Evolutionary conservation across 1,284 basidiomycete genomes (phyloP), one percentile per base, ranked within the genome.

Genomic region (Puccinia polysora): DNA sequence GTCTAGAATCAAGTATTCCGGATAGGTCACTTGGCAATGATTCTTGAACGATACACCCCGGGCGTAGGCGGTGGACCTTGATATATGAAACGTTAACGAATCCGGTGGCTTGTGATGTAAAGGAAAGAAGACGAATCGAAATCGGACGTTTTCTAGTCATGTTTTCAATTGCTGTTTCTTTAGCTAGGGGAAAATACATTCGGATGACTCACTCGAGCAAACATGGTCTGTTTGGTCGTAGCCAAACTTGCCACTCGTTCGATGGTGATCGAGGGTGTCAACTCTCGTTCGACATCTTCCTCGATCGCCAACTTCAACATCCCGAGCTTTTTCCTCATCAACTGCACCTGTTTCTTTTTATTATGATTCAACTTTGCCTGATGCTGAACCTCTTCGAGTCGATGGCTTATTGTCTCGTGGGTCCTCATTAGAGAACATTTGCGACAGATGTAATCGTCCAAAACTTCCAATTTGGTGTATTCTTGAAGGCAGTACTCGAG

Each of bases 151-250:
- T n/a, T n/a, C n/a, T n/a, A n/a, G n/a, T n/a, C n/a, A n/a, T n/a
- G n/a, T n/a, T n/a, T n/a, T n/a, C n/a, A n/a, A n/a, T n/a, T n/a
- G n/a, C n/a, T n/a, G n/a, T n/a, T n/a, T n/a, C n/a, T n/a, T n/a
- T n/a, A n/a, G n/a, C n/a, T n/a, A n/a, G n/a, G n/a, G n/a, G n/a
- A n/a, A n/a, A n/a, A n/a, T n/a, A n/a, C n/a, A n/a, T n/a, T n/a
- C n/a, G 36, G 23, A 34, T 20, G 15, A 81, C 87, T 76, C 77
- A 89, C 89, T 77, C 90, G 82, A 47, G 89, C 90, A 73, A 91
- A 84, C 88, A 91, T 91, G 32, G 88, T 87, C 78, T 91, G 89
- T 78, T 92, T 91, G 12, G 89, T 90, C 3, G 87, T 89, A 15
- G 86, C 86, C 56, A 83, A 83, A 75, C 88, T 89, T 62, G 86